phyloP scores from a whole-genome alignment of 345 rosid species.

The Salix udensis region DNA sequence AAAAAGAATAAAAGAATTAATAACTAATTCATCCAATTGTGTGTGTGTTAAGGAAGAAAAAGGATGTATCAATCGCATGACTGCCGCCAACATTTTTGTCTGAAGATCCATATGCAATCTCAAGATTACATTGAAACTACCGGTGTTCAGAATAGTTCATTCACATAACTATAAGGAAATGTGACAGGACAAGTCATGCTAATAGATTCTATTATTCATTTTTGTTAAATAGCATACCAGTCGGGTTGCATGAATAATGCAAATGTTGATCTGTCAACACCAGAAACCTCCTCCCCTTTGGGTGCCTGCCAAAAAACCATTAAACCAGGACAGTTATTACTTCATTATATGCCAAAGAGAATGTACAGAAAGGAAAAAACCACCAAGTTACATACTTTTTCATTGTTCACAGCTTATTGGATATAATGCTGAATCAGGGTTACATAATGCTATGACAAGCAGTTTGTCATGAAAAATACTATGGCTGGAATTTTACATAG shows the following conservation, averaged over 20 bases:
- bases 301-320: slow-evolving; percentile 54
- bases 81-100: background rate
- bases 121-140: background rate
- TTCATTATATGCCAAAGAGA: background rate
- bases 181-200: background rate
- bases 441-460: background rate
- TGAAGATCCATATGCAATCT: background rate
- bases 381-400: background rate
- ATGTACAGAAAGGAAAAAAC: background rate
- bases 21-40: background rate
- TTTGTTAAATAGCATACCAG: slow-evolving; percentile 44
- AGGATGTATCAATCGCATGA: too few species aligned
- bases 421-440: background rate
- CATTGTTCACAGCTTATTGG: background rate
- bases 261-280: slow-evolving; percentile 78
- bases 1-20: too few species aligned
- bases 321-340: slow-evolving; percentile 1
- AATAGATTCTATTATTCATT: background rate
- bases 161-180: background rate
- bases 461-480: background rate
- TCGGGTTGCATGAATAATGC: slow-evolving; percentile 97
- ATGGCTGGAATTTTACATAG: too few species aligned
- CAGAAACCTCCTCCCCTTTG: slow-evolving; percentile 56
- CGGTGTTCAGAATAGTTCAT: background rate
- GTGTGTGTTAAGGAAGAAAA: background rate